A percentile compares a stretch with the other conserved stretches of the same genome.
Conservation (phyloP, 306 rosid genomes). For the Medicago ruthenica region DNA sequence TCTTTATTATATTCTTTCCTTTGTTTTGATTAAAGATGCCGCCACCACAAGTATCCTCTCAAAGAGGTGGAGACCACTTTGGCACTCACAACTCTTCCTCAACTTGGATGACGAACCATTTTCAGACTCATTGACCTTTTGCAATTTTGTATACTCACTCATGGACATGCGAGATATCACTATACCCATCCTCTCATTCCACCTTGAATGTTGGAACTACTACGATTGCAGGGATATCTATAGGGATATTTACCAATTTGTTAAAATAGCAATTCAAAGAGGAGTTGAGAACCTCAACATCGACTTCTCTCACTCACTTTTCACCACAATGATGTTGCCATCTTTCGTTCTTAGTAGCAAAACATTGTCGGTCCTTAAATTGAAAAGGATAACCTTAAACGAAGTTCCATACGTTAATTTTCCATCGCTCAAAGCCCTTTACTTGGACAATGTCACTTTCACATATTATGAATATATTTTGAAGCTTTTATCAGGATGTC, state of each 20-base stretch:
- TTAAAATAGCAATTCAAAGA: neutral
- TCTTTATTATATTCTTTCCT: neutral
- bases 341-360: neutral
- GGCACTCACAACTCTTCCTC: neutral
- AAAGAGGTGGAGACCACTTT: neutral
- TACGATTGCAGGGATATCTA: neutral
- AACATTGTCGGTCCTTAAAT: neutral
- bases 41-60: neutral
- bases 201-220: neutral
- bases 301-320: neutral
- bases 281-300: neutral
- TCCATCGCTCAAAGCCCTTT: neutral
- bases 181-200: neutral
- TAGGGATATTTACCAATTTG: neutral
- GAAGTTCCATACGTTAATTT: neutral
- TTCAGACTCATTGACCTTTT: neutral
- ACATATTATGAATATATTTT: neutral
- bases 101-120: neutral
- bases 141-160: neutral
- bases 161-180: too few species aligned
- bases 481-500: neutral
- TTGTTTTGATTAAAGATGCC: neutral
- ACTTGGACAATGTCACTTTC: neutral
- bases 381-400: too few species aligned
- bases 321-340: neutral